These are phyloP conservation scores for Myrica gale DNA, from an alignment of 306 rosid genomes.

Conservation along the genomic window DNA sequence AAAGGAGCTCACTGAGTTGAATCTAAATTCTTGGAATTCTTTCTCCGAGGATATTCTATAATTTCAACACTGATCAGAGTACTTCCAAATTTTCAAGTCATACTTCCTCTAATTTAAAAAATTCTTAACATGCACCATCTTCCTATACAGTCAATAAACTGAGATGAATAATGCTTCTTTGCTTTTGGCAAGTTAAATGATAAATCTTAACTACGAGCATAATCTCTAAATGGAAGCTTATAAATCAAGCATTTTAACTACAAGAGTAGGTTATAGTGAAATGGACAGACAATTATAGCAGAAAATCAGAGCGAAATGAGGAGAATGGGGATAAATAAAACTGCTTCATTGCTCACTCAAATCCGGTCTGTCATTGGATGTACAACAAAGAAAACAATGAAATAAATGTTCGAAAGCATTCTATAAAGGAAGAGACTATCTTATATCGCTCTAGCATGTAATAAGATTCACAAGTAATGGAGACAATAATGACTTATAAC, in stretches of 20 bases:
- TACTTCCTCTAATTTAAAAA: no score
- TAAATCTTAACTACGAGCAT: neutral
- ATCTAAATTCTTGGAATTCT: no score
- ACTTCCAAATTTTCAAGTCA: no score
- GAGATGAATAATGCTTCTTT: no score
- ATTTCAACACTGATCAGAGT: no score
- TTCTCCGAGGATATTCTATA: no score
- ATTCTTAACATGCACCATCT: no score
- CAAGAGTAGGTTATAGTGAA: neutral
- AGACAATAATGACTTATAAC: constrained; percentile 29
- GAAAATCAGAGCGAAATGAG: neutral
- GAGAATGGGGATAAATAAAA: constrained; percentile 18
- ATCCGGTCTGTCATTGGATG: constrained; percentile 43
- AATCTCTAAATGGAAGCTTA: neutral
- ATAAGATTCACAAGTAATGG: constrained; percentile 13
- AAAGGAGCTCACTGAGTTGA: no score
- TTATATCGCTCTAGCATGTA: constrained; percentile 34
- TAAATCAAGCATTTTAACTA: neutral
- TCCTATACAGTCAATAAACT: no score
- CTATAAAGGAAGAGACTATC: constrained; percentile 36
- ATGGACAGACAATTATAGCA: neutral
- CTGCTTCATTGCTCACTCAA: constrained; percentile 36
- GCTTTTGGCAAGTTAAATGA: no score
- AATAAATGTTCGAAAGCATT: constrained; percentile 42
- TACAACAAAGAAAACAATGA: constrained; percentile 50